Base-by-base conservation (phyloP, 108 stramenopile genomes). In the Discostella stelligeroides region DNA sequence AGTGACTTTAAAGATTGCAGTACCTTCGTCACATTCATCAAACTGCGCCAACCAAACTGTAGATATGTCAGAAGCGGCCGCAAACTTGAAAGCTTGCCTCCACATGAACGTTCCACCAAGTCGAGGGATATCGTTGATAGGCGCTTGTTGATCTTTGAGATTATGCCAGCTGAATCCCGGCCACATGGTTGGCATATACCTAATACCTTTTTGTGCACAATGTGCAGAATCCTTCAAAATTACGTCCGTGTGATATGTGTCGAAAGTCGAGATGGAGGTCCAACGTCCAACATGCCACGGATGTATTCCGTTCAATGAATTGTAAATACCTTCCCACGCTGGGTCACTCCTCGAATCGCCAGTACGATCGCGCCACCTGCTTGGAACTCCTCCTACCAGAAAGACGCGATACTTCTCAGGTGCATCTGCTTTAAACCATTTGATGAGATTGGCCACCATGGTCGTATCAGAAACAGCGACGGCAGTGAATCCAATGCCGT, bases 261-360 rank as follows among this genome's bases (percentile, higher is more conserved):
- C 51, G 39, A 68, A 68, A 6, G 8, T 7, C 54, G 7, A 11
- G 9, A 13, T 55, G 5, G 60, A 24, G 0, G 23, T 55, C 75
- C 75, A 76, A n/a, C 73, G 42, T 4, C 77, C 82, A 27, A 83
- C 82, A 20, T 72, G 76, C 77, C 82, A 83, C 29, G 82, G 82
- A 40, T 72, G 72, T 6, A 83, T 68, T 0, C 72, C 70, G 41
- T 79, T 62, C 10, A 79, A 60, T n/a, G 60, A 60, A 62, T 72
- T 48, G 37, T 79, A 82, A 23, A 79, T 62, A 18, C 18, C 11
- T 24, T 51, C 48, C 82, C 82, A 82, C 0, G 29, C 66, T 5
- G 42, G 11, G 0, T 41, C 56, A 5, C n/a, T 54, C 24, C 58
- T 39, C 0, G 46, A 63, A 49, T 46, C 30, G 29, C 21, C 47